Evolutionary conservation across 148 eudicot species (phyloP).

Genomic region (Amaranthus palmeri): DNA sequence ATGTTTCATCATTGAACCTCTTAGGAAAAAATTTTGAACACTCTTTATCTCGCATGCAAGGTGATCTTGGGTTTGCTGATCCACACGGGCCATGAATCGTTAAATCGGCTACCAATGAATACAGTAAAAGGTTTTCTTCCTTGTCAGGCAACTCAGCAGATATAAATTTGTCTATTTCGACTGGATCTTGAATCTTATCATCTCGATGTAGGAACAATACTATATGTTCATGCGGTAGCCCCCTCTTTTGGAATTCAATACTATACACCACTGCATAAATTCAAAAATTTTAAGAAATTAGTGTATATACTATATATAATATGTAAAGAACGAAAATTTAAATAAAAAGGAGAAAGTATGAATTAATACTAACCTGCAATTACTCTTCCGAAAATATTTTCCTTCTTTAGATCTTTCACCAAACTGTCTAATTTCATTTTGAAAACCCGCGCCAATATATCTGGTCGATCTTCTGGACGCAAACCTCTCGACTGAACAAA

Average conservation of each 20-base stretch:
- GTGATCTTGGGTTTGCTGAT: background rate
- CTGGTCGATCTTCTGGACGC: background rate
- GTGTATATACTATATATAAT: background rate
- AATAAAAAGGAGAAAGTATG: no score
- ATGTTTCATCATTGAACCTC: background rate
- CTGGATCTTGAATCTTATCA: background rate
- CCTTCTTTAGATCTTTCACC: background rate
- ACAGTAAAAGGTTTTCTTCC: background rate
- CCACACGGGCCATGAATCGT: constrained; percentile 14
- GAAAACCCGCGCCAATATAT: background rate
- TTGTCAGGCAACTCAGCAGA: background rate
- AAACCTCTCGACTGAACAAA: background rate
- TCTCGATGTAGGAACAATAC: background rate
- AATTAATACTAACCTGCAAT: background rate
- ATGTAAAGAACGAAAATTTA: background rate
- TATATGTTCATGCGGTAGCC: constrained; percentile 1
- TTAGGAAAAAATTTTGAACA: no score
- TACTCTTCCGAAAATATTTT: background rate
- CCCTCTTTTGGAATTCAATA: constrained; percentile 13
- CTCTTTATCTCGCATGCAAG: background rate
- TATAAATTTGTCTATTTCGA: background rate
- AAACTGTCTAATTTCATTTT: background rate
- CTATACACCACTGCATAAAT: constrained; percentile 1
- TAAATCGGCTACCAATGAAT: background rate
- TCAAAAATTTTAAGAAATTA: background rate